These are phyloP conservation scores for Rhizopus microsporus DNA, from an alignment of 371 early-diverging fungal species.

Conservation along the genomic window DNA sequence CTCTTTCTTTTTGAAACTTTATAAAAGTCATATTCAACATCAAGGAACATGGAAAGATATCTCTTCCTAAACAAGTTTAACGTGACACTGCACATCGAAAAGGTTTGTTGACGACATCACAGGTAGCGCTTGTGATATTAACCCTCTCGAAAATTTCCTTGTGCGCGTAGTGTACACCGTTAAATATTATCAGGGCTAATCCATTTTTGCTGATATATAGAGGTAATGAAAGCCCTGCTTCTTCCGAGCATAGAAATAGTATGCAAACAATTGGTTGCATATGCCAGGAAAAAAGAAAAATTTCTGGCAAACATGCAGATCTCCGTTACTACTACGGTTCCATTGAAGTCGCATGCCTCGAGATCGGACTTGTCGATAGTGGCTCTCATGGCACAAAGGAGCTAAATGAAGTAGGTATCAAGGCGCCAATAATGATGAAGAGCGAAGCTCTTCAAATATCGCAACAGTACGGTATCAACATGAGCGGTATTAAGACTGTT, in stretches of 20 bases:
- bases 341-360: slow-evolving; percentile 18
- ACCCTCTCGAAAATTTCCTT: too few relatives aligned
- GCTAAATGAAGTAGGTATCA: slow-evolving; percentile 17
- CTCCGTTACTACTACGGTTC: slow-evolving; percentile 16
- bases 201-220: slow-evolving; percentile 15
- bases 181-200: slow-evolving; percentile 15
- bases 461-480: slow-evolving; percentile 18
- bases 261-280: slow-evolving; percentile 15
- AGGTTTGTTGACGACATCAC: too few relatives aligned
- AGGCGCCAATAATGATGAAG: slow-evolving; percentile 18
- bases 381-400: slow-evolving; percentile 20
- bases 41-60: too few relatives aligned
- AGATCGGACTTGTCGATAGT: slow-evolving; percentile 19
- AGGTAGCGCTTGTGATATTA: too few relatives aligned
- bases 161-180: too few relatives aligned
- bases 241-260: slow-evolving; percentile 19
- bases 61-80: too few relatives aligned
- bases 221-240: slow-evolving; percentile 13
- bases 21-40: too few relatives aligned
- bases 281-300: slow-evolving; percentile 14
- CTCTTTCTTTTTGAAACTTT: too few relatives aligned
- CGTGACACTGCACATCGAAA: too few relatives aligned
- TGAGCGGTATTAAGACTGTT: slow-evolving; percentile 19
- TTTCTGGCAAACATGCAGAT: slow-evolving; percentile 14
- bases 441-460: slow-evolving; percentile 18